Conservation (phyloP, 2,329 filamentous ascomycete genomes). For the Orbilia javanica region DNA sequence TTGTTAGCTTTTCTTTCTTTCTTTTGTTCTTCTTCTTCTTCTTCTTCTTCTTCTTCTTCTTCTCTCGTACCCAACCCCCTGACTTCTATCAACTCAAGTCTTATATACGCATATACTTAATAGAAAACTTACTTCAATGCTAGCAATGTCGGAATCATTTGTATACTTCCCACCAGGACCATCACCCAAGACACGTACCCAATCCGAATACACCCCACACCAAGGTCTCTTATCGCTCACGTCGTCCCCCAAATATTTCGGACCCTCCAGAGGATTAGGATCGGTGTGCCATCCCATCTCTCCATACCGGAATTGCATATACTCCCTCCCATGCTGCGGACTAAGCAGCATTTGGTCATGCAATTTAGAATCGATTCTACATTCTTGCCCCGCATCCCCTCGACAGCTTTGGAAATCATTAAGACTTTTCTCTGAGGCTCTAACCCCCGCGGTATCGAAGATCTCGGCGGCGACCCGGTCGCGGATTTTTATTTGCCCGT, state of each 20-base stretch:
- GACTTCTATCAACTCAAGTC: too few relatives aligned
- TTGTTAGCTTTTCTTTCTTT: not conserved
- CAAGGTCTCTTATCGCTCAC: not conserved
- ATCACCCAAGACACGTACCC: not conserved
- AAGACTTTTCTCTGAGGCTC: not conserved
- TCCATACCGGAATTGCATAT: constrained; percentile 14
- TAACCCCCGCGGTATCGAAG: not conserved
- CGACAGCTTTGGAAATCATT: not conserved
- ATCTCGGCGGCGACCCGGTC: not conserved
- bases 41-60: too few relatives aligned
- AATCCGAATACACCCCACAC: not conserved
- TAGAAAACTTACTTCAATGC: not conserved
- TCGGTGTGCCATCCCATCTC: constrained; percentile 6
- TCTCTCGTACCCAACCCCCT: too few relatives aligned
- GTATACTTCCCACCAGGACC: not conserved
- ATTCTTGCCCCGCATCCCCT: not conserved
- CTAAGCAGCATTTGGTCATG: not conserved
- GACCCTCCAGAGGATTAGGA: not conserved
- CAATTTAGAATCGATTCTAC: not conserved
- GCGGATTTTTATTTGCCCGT: not conserved
- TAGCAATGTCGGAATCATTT: not conserved
- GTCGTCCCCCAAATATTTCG: not conserved
- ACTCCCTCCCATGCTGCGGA: constrained; percentile 19
- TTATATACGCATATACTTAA: too few relatives aligned
- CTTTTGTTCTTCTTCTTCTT: too few relatives aligned